phyloP scores from a whole-genome alignment of 176 grass and related monocot genomes.

The Oryza nivara region DNA sequence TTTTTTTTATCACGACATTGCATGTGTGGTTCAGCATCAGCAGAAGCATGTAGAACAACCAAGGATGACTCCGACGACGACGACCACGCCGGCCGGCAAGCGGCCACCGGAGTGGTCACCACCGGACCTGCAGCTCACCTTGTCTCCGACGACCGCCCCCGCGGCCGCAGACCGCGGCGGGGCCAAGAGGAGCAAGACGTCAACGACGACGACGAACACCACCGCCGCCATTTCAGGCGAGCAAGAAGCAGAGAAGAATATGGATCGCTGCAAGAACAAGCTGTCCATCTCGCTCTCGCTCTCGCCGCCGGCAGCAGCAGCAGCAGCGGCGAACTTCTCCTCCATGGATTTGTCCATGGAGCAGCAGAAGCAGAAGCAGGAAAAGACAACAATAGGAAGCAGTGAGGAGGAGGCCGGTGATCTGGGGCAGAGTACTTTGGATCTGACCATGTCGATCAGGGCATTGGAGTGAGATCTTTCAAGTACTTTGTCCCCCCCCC shows the following conservation, averaged over 20 bases:
- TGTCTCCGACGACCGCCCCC: constrained; percentile 41
- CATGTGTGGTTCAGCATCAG: constrained; percentile 4
- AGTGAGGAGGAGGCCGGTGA: constrained; percentile 47
- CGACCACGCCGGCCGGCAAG: constrained; percentile 10
- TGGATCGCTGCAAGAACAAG: constrained; percentile 30
- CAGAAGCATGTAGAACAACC: constrained; percentile 14
- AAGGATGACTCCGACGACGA: neutral
- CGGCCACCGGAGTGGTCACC: constrained; percentile 18
- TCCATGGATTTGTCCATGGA: constrained; percentile 23
- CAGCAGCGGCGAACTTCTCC: neutral
- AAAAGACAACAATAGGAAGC: constrained; percentile 59
- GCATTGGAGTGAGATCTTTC: constrained; percentile 99
- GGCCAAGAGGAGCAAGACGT: constrained; percentile 35
- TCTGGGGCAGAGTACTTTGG: constrained; percentile 98
- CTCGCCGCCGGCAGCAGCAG: constrained; percentile 47
- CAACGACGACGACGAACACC: constrained; percentile 26
- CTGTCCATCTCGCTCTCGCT: constrained; percentile 70
- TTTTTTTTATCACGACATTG: neutral
- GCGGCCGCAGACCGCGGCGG: neutral
- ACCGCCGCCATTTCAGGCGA: neutral
- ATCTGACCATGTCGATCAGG: constrained; percentile 99
- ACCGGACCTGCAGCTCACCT: constrained; percentile 67
- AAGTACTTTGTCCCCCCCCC: constrained; percentile 76
- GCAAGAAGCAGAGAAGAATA: constrained; percentile 31
- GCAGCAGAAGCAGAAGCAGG: neutral